Evolutionary conservation across 345 rosid species (phyloP).

Genomic region (Gossypium turneri): DNA sequence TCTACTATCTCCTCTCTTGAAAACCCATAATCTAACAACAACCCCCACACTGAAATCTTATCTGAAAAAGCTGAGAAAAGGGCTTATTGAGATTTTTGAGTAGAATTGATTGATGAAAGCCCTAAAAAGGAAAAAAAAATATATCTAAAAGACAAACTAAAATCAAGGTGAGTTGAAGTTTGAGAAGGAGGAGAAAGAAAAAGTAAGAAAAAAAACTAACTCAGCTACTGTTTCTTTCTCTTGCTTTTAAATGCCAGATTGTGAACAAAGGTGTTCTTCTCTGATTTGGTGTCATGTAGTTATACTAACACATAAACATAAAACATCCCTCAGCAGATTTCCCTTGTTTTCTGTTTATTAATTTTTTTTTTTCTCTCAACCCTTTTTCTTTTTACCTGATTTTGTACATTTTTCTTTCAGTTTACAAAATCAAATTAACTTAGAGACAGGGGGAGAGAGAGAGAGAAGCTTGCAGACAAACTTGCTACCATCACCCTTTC

Average conservation of each 20-base stretch:
- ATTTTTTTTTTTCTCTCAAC: neutral
- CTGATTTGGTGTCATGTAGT: conserved; percentile 46
- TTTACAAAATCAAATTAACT: conserved; percentile 14
- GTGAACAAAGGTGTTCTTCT: conserved; percentile 27
- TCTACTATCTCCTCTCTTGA: neutral
- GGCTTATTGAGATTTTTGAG: neutral
- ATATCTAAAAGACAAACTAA: neutral
- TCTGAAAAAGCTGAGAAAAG: conserved; percentile 16
- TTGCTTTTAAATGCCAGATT: conserved; percentile 27
- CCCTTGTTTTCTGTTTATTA: neutral
- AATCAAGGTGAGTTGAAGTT: conserved; percentile 3
- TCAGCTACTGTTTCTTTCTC: conserved; percentile 7
- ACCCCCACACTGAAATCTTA: conserved; percentile 30
- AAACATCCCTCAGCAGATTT: neutral
- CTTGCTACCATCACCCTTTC: conserved; percentile 27
- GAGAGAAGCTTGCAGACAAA: conserved; percentile 32
- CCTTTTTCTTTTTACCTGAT: conserved; percentile 10
- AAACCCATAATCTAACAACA: conserved; percentile 17
- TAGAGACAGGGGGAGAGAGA: conserved; percentile 10
- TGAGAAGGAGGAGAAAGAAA: neutral
- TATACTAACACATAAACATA: conserved; percentile 42
- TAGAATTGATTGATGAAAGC: neutral
- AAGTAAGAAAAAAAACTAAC: neutral
- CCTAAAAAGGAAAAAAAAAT: neutral
- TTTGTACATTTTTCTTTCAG: conserved; percentile 9